These are phyloP conservation scores for Xylariaceae sp. DNA, from an alignment of 2,329 filamentous ascomycete genomes.

Conservation along the genomic window DNA sequence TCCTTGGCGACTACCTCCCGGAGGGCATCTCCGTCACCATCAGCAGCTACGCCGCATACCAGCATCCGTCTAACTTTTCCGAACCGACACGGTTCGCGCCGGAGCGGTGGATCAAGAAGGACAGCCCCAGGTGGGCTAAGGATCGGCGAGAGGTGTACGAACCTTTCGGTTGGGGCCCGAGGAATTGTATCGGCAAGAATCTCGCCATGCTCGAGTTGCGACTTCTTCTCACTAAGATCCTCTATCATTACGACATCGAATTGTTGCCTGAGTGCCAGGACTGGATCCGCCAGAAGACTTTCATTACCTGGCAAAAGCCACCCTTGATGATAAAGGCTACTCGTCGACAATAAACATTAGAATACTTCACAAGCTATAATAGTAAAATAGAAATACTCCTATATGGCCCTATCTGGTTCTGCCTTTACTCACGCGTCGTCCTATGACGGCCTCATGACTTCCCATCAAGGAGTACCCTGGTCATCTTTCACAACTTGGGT, in stretches of 20 bases:
- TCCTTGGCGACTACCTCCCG: background rate
- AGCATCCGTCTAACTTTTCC: background rate
- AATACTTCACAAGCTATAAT: background rate
- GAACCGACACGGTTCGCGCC: background rate
- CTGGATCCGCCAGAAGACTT: background rate
- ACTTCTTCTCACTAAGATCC: background rate
- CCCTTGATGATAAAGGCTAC: background rate
- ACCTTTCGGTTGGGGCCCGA: background rate
- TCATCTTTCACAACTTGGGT: no score
- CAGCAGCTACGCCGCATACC: background rate
- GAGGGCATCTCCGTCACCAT: slow-evolving; percentile 1
- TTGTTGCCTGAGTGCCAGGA: background rate
- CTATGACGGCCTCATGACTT: no score
- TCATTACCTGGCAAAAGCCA: background rate
- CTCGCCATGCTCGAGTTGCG: background rate
- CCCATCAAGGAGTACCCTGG: no score
- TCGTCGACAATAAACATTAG: background rate
- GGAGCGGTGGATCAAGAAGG: background rate
- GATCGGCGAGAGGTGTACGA: slow-evolving; percentile 1
- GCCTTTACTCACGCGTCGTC: no score
- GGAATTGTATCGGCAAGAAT: slow-evolving; percentile 15
- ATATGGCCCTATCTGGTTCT: no score
- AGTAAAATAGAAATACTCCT: no score
- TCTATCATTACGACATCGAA: background rate
- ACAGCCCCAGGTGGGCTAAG: background rate